Conservation (phyloP, 2,329 filamentous ascomycete genomes). For the Botrytis porri region DNA sequence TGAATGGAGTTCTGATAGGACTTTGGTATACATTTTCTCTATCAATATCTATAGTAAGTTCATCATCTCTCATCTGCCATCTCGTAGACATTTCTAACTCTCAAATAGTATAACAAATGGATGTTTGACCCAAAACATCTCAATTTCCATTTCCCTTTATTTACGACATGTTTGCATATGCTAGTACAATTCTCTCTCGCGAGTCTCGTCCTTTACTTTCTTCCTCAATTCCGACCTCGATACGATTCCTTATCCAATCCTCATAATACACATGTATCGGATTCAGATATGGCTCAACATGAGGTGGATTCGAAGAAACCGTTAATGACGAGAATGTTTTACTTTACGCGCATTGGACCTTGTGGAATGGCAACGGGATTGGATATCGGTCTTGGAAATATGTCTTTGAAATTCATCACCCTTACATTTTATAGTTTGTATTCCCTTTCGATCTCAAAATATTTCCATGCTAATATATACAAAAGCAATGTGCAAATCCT, state of each 20-base stretch:
- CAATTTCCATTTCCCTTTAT: constrained; percentile 91
- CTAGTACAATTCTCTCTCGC: constrained; percentile 85
- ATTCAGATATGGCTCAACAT: constrained; percentile 35
- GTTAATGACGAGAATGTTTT: constrained; percentile 88
- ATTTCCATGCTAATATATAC: constrained; percentile 21
- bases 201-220: constrained; percentile 71
- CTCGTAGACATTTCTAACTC: constrained; percentile 18
- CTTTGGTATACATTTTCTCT: constrained; percentile 91
- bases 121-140: constrained; percentile 88
- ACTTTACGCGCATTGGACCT: constrained; percentile 84
- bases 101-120: constrained; percentile 91
- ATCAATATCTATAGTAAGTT: constrained; percentile 80
- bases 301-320: constrained; percentile 40
- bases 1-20: constrained; percentile 79
- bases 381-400: constrained; percentile 95
- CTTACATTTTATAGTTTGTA: constrained; percentile 90
- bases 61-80: background rate
- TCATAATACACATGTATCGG: constrained; percentile 34
- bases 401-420: constrained; percentile 91
- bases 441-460: background rate
- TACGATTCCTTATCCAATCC: constrained; percentile 40
- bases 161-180: constrained; percentile 92
- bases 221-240: constrained; percentile 77
- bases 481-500: constrained; percentile 95
- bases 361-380: constrained; percentile 91